Evolutionary conservation across 768 basidiomycete species (phyloP).

Genomic region (Paxillus involutus): DNA sequence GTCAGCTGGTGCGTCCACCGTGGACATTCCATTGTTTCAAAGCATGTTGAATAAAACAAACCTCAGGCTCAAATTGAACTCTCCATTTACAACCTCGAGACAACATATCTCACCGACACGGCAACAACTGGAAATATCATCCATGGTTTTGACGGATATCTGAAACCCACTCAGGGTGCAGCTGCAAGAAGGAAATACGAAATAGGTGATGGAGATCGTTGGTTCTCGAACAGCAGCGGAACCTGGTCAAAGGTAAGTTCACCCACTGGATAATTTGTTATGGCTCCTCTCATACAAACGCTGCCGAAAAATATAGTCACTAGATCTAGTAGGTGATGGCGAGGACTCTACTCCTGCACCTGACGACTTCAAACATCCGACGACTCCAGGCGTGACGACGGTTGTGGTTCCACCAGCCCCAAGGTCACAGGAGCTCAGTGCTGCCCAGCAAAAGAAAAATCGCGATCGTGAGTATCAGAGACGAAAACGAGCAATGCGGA

Average conservation of each 20-base stretch:
- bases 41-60: neutral
- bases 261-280: neutral
- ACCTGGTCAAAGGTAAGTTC: slow-evolving; percentile 68
- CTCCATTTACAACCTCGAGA: slow-evolving; percentile 78
- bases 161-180: slow-evolving; percentile 65
- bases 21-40: neutral
- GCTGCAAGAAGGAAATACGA: slow-evolving; percentile 65
- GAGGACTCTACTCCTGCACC: slow-evolving; percentile 60
- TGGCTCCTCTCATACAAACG: slow-evolving; percentile 2
- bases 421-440: slow-evolving; percentile 61
- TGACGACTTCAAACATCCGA: slow-evolving; percentile 65
- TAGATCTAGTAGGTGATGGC: slow-evolving; percentile 73
- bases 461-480: slow-evolving; percentile 83
- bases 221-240: slow-evolving; percentile 80
- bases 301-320: slow-evolving; percentile 48
- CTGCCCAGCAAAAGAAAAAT: slow-evolving; percentile 73
- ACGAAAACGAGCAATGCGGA: slow-evolving; percentile 65
- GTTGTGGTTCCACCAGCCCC: slow-evolving; percentile 77
- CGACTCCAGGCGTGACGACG: slow-evolving; percentile 74
- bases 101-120: slow-evolving; percentile 75
- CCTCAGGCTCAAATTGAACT: slow-evolving; percentile 74
- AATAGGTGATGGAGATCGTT: slow-evolving; percentile 71
- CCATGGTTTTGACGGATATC: slow-evolving; percentile 83
- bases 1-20: slow-evolving; percentile 59
- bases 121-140: slow-evolving; percentile 85